Evolutionary conservation across 2,329 filamentous ascomycete species (phyloP), one percentile per base, ranked within the genome.

Genomic region (Pseudogymnoascus sp.): DNA sequence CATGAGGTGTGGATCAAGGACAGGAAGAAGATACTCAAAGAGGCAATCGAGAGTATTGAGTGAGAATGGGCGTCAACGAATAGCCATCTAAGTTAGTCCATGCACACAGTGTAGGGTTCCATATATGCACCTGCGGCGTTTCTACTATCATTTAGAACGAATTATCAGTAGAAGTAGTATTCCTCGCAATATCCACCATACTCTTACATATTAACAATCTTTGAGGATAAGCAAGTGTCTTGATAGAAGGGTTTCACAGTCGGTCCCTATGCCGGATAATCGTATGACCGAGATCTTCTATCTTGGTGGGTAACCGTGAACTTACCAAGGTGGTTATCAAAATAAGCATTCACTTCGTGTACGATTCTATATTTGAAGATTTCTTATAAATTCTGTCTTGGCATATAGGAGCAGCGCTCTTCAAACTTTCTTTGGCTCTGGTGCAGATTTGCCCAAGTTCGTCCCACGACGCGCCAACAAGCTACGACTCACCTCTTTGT

Each of bases 1-100:
- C 90, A 97, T 71, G 87, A 85, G 72, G 80, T 80, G 6, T 97
- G 93, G 93, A 80, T 81, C 56, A 84, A 87, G 12, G 85, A 85
- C 1, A 82, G 90, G 66, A 87, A 96, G 74, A 82, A 80, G 59
- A 83, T 84, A 66, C 74, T 97, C 65, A 86, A 85, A 72, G 82
- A 84, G 60, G 83, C 80, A 11, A 82, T 87, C 16, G 78, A 80
- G 61, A 23, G 49, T 8, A 34, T 34, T 21, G 16, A 18, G 11
- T 56, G 49, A 56, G 49, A 28, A 34, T 34, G 11, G 14, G 5
- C 12, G 3, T 6, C 25, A 56, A 14, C 28, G 49, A 34, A 56
- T 56, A 14, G 28, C 28, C 34, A 56, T 36, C 25, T 36, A 11
- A 14, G 7, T 28, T 36, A 21, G 11, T 36, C 16, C 11, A 18